Base-by-base conservation (phyloP, 2,329 filamentous ascomycete species). In the Neofusicoccum cordaticola region DNA sequence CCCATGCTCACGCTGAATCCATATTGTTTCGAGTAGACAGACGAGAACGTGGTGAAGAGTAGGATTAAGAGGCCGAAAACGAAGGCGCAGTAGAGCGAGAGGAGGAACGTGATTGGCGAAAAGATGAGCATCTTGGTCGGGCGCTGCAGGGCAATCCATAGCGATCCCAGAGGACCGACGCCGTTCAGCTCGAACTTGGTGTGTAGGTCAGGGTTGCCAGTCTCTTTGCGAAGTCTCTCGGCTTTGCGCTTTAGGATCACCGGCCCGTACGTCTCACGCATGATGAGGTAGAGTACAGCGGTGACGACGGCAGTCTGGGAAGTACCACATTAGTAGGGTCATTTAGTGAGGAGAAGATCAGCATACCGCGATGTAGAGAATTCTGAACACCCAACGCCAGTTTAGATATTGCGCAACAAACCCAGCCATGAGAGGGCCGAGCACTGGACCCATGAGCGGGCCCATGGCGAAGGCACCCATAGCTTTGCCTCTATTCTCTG, bases 191-290 rank as follows among this genome's bases (percentile, higher is more conserved):
- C 17, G 67, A 67, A 62, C 73, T 74, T 69, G 71, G 71, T 65
- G 61, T 86, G 78, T 56, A 87, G 83, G 65, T 81, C 76, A 47
- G 77, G 72, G 52, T 81, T 79, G 0, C 83, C 85, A 34, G 86
- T 84, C 34, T 81, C 79, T 69, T 83, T 85, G 67, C 87, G 84
- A 34, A 90, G 75, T 56, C 79, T 80, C 31, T 77, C 77, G 2
- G 90, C 90, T 15, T 86, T 87, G 5, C 71, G 64, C 65, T 78
- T 77, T 37, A 83, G 69, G 15, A 83, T 73, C 0, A 80, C 69
- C 0, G 81, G 80, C 0, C 74, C 79, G 67, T 80, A 83, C 4
- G 81, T 82, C 68, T 83, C 81, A 0, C 79, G 88, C 65, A 92
- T 81, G 66, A 88, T 17, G 2, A 7, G 17, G 50, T 41, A 41